Percentiles rank a stretch among this genome's conserved stretches.
Evolutionary conservation across 768 basidiomycete genomes (phyloP).

Genomic region (Termitomyces sp.): DNA sequence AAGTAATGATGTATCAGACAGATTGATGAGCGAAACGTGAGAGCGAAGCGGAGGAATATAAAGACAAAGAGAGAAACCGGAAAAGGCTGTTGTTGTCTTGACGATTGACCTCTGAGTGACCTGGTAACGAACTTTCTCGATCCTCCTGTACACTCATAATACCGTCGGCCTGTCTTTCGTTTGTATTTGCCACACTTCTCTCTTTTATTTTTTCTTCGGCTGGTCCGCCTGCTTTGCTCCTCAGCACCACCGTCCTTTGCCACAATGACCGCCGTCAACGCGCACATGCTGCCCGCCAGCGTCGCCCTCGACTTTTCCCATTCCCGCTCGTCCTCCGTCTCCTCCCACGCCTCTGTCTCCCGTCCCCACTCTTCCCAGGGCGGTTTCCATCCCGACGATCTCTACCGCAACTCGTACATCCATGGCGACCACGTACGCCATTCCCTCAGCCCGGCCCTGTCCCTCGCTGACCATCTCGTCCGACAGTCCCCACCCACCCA

Average conservation of each 20-base stretch:
- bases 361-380: slow-evolving; percentile 79
- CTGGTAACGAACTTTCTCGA: slow-evolving; percentile 28
- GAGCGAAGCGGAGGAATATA: slow-evolving; percentile 1
- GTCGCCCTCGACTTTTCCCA: slow-evolving; percentile 73
- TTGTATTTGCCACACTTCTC: slow-evolving; percentile 14
- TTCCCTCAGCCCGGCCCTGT: slow-evolving; percentile 7
- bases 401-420: slow-evolving; percentile 61
- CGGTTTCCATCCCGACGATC: slow-evolving; percentile 55
- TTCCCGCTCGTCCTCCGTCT: slow-evolving; percentile 75
- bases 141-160: slow-evolving; percentile 24
- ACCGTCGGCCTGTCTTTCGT: slow-evolving; percentile 28
- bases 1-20: slow-evolving; percentile 10
- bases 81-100: slow-evolving; percentile 33
- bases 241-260: slow-evolving; percentile 32
- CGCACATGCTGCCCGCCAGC: slow-evolving; percentile 64
- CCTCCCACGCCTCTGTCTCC: slow-evolving; percentile 66
- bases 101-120: slow-evolving; percentile 26
- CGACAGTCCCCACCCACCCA: slow-evolving; percentile 65
- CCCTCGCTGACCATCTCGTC: background rate
- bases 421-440: slow-evolving; percentile 39
- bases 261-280: slow-evolving; percentile 67
- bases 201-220: slow-evolving; percentile 34
- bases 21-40: background rate
- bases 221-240: slow-evolving; percentile 46
- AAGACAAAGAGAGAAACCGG: slow-evolving; percentile 4